A percentile compares a stretch with the other conserved stretches of the same genome.
These are phyloP conservation scores for Curvularia verruculosa DNA, from an alignment of 2,329 filamentous ascomycete species.

Conservation along the genomic window DNA sequence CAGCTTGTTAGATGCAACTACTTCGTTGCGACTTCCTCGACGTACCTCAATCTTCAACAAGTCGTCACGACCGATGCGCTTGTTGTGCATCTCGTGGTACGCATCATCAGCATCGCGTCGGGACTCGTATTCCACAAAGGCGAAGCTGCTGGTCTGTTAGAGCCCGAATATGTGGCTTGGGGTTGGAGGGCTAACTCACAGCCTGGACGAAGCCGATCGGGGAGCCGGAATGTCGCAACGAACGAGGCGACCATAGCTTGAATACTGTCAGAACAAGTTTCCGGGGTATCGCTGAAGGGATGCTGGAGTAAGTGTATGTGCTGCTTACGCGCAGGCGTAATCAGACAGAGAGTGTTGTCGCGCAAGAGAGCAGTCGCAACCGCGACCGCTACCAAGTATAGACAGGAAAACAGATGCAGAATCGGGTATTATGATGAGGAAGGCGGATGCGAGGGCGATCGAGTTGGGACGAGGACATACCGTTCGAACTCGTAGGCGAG, in stretches of 20 bases:
- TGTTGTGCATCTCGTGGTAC: conserved; percentile 99
- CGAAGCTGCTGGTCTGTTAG: conserved; percentile 71
- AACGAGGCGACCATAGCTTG: conserved; percentile 93
- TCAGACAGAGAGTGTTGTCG: conserved; percentile 20
- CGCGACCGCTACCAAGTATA: not conserved
- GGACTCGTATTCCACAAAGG: conserved; percentile 99
- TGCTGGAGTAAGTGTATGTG: conserved; percentile 17
- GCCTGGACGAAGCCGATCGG: conserved; percentile 87
- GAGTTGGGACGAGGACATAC: conserved; percentile 70
- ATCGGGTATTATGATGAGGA: conserved; percentile 26
- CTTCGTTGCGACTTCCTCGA: conserved; percentile 3
- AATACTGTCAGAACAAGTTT: conserved; percentile 55
- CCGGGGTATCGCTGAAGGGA: conserved; percentile 21
- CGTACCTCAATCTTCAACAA: conserved; percentile 94
- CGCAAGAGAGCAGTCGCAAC: conserved; percentile 10
- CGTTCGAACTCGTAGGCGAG: conserved; percentile 99
- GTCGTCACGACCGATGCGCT: conserved; percentile 94
- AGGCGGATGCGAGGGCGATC: conserved; percentile 41
- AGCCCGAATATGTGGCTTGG: conserved; percentile 8
- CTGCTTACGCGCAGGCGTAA: conserved; percentile 3
- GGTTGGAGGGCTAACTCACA: conserved; percentile 69
- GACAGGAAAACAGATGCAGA: conserved; percentile 15
- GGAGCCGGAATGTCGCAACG: conserved; percentile 98
- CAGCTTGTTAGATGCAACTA: conserved; percentile 25
- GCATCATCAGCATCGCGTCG: conserved; percentile 98